phyloP scores from a whole-genome alignment of 257 asterid species.

The Plantago elongata region DNA sequence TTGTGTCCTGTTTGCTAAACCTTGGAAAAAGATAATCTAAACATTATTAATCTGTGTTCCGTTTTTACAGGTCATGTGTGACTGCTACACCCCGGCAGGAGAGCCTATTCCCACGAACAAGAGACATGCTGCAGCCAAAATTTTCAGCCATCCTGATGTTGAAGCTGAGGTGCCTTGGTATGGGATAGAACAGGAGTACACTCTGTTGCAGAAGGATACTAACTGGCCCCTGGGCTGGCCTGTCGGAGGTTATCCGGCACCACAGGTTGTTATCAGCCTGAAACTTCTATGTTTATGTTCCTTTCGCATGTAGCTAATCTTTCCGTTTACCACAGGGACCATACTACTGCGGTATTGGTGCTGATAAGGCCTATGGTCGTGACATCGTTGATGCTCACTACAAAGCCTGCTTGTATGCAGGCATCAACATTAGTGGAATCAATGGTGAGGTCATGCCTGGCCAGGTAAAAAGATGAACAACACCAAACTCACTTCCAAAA shows the following conservation, averaged over 20 bases:
- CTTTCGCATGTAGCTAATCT: too few relatives aligned
- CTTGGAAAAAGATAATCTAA: background rate
- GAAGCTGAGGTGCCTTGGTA: constrained; percentile 49
- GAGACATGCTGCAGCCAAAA: constrained; percentile 39
- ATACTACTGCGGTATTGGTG: constrained; percentile 71
- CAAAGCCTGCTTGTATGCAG: constrained; percentile 76
- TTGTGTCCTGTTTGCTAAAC: background rate
- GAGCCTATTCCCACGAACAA: constrained; percentile 63
- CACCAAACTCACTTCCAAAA: background rate
- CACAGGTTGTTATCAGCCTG: constrained; percentile 48
- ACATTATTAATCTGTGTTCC: background rate
- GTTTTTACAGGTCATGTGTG: constrained; percentile 44
- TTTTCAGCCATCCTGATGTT: constrained; percentile 41
- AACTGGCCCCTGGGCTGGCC: constrained; percentile 90
- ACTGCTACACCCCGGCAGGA: constrained; percentile 46
- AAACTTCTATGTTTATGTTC: background rate
- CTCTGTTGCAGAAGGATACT: constrained; percentile 52
- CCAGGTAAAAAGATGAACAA: constrained; percentile 36
- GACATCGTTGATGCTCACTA: constrained; percentile 72
- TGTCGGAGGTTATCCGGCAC: constrained; percentile 72
- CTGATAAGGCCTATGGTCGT: constrained; percentile 77
- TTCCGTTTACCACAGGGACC: constrained; percentile 46
- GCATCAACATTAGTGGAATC: constrained; percentile 69
- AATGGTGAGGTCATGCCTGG: constrained; percentile 89
- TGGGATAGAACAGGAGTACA: constrained; percentile 78